A percentile compares a stretch with the other conserved stretches of the same genome.
These are phyloP conservation scores for Ammopiptanthus mongolicus DNA, from an alignment of 306 rosid species.

Conservation along the genomic window DNA sequence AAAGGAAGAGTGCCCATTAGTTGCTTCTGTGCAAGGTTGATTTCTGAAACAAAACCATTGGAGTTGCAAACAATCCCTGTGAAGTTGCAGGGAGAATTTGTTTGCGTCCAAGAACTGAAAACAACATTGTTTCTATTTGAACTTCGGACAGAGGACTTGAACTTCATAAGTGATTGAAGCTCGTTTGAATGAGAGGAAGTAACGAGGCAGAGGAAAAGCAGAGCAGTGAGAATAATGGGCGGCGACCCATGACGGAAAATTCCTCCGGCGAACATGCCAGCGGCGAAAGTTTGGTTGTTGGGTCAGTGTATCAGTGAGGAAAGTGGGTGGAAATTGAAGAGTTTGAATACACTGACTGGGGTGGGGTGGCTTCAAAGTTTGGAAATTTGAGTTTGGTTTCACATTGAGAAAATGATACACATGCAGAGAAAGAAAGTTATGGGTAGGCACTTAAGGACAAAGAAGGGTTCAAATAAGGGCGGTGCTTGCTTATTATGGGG, in stretches of 20 bases:
- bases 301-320: background rate
- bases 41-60: constrained; percentile 49
- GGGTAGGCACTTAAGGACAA: background rate
- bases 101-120: constrained; percentile 52
- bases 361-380: constrained; percentile 14
- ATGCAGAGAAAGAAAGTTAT: constrained; percentile 21
- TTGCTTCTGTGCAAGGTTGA: constrained; percentile 42
- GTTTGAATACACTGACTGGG: background rate
- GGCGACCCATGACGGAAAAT: constrained; percentile 19
- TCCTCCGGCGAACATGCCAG: constrained; percentile 35
- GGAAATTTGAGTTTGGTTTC: constrained; percentile 21
- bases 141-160: constrained; percentile 45
- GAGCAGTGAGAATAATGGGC: constrained; percentile 16
- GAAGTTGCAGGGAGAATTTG: constrained; percentile 44
- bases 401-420: constrained; percentile 12
- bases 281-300: background rate
- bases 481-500: background rate
- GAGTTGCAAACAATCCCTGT: constrained; percentile 52
- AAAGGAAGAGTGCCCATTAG: constrained; percentile 60
- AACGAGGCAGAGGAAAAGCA: constrained; percentile 30
- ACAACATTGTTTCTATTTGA: constrained; percentile 24
- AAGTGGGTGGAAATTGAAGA: constrained; percentile 2
- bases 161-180: constrained; percentile 39
- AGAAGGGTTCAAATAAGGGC: background rate
- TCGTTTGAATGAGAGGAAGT: constrained; percentile 36